Evolutionary conservation across 208 protist species (phyloP).

Genomic region (Crithidia acanthocephali): DNA sequence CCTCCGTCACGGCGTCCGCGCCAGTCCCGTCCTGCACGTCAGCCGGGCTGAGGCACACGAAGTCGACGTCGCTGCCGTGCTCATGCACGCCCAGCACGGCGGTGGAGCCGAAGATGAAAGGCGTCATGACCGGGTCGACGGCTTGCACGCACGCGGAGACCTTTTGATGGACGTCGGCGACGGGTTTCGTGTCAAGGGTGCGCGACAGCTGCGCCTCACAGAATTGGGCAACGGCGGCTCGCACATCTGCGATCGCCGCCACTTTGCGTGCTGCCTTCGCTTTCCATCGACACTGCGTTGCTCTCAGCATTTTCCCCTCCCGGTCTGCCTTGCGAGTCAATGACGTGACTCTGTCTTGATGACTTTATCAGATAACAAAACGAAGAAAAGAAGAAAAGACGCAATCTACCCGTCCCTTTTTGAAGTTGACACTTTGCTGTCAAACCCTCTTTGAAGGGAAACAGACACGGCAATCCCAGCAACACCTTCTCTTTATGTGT

Average conservation of each 20-base stretch:
- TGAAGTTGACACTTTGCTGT: too few relatives aligned
- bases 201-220: constrained; percentile 23
- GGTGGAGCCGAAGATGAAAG: constrained; percentile 87
- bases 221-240: constrained; percentile 27
- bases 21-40: constrained; percentile 53
- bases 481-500: too few relatives aligned
- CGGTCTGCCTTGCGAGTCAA: too few relatives aligned
- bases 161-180: constrained; percentile 48
- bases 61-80: constrained; percentile 76
- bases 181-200: constrained; percentile 45
- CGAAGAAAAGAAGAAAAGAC: too few relatives aligned
- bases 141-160: constrained; percentile 43
- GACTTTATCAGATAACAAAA: too few relatives aligned
- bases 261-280: background rate
- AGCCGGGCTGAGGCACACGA: constrained; percentile 59
- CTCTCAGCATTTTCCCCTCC: background rate
- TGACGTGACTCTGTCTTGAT: too few relatives aligned
- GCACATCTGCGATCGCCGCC: constrained; percentile 15
- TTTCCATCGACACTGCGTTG: constrained; percentile 5
- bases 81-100: constrained; percentile 77
- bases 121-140: constrained; percentile 56
- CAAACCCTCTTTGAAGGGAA: too few relatives aligned
- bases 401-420: too few relatives aligned
- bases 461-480: too few relatives aligned
- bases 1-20: constrained; percentile 64